phyloP scores from a whole-genome alignment of 78 protist species.

The Tieghemostelium lacteum region DNA sequence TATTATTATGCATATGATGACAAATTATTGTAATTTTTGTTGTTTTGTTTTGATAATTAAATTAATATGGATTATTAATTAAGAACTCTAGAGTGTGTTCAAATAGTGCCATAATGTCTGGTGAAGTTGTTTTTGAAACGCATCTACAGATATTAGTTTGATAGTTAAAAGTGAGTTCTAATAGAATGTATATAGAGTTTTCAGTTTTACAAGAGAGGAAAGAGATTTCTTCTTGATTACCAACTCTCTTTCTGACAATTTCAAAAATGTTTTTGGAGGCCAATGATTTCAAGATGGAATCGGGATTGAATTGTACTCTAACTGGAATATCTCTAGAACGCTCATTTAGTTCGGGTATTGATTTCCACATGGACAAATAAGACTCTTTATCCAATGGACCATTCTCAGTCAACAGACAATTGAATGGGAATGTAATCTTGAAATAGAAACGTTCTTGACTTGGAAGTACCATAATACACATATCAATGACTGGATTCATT shows the following conservation, averaged over 20 bases:
- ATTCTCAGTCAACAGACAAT: conserved; percentile 16
- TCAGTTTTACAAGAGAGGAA: conserved; percentile 78
- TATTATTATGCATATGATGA: too few relatives aligned
- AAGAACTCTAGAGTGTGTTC: conserved; percentile 53
- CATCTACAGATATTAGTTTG: conserved; percentile 4
- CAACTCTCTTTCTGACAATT: conserved; percentile 58
- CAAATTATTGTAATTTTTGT: too few relatives aligned
- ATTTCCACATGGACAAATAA: conserved; percentile 68
- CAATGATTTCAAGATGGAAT: conserved; percentile 17
- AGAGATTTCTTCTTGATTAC: conserved; percentile 66
- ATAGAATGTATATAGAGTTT: conserved; percentile 35
- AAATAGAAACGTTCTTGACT: conserved; percentile 67
- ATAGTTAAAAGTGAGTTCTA: conserved; percentile 24
- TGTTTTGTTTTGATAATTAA: too few relatives aligned
- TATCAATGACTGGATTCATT: conserved; percentile 48
- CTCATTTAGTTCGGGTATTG: conserved; percentile 62
- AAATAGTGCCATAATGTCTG: conserved; percentile 47
- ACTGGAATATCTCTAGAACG: conserved; percentile 45
- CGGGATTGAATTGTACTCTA: conserved; percentile 23
- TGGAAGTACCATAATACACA: conserved; percentile 69
- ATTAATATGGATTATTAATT: conserved; percentile 21
- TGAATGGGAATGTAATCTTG: conserved; percentile 63
- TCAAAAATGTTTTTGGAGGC: conserved; percentile 45
- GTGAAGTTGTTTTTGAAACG: conserved; percentile 38
- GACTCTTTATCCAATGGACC: conserved; percentile 69